Evolutionary conservation across 768 basidiomycete genomes (phyloP), one percentile per base, ranked within the genome.

Genomic region (Arthromyces matolae): DNA sequence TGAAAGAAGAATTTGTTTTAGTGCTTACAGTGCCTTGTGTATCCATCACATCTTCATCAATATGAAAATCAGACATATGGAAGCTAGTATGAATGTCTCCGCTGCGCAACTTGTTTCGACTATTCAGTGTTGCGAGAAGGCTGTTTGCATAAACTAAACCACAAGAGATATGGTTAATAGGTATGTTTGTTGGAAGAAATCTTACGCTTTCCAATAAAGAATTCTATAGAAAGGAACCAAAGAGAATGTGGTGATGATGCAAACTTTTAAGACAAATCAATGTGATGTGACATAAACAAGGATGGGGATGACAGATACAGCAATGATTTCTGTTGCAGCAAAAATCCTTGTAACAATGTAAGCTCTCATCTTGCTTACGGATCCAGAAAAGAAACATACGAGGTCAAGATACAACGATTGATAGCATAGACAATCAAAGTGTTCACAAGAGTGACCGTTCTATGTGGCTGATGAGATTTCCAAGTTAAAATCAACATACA

Each of bases 381-480:
- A 6, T 8, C 4, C 14, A 35, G 28, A 1, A 31, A 43, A 31
- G 14, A 1, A 3, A 62, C 73, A 44, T 50, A 77, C 75, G 72
- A 72, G 24, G 76, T 77, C 31, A 78, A 56, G 10, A 78, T 49
- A 45, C 75, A 77, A 5, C 75, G 75, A 50, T 77, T 77, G 51
- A 78, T 72, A 4, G 76, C 72, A 50, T 73, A 78, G 20, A 78
- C 57, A 4, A 77, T 78, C 20, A 78, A 59, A 2, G 60, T 65
- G 13, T 70, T 70, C 13, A 78, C 60, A 10, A 77, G 48, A 1
- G 59, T 64, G 40, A 75, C 71, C 2, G 76, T 75, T 23, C 75
- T 77, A 42, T 14, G 6, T 44, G 5, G 9, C 18, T 42, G 16
- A 12, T 27, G 36, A n/a, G 18, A 24, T 47, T 13, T 19, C 22